These are phyloP conservation scores for Achaetomiella virescens DNA, from an alignment of 495 filamentous ascomycete species.

Conservation along the genomic window DNA sequence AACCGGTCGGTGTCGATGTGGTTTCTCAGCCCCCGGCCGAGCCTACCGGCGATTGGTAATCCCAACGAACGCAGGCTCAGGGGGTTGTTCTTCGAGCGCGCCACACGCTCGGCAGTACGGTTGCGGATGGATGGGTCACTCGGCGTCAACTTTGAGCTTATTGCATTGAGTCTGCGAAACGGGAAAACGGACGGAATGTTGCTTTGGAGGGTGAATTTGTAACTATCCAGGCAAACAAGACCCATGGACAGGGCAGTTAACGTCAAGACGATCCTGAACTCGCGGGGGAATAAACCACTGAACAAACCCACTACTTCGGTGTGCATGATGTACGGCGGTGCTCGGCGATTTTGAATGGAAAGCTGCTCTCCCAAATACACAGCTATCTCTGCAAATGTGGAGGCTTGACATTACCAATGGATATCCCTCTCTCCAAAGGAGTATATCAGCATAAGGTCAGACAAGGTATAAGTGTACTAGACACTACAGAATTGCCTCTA, in stretches of 20 bases:
- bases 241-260: conserved; percentile 23
- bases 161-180: conserved; percentile 32
- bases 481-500: too few relatives aligned
- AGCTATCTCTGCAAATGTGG: too few relatives aligned
- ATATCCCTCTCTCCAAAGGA: too few relatives aligned
- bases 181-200: conserved; percentile 26
- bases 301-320: conserved; percentile 7
- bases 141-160: conserved; percentile 34
- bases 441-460: too few relatives aligned
- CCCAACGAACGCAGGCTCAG: conserved; percentile 1
- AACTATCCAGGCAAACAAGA: conserved; percentile 14
- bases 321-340: too few relatives aligned
- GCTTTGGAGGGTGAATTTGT: conserved; percentile 21
- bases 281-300: conserved; percentile 21
- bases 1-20: conserved; percentile 8
- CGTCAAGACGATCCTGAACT: conserved; percentile 23
- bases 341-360: too few relatives aligned
- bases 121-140: conserved; percentile 31
- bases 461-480: too few relatives aligned
- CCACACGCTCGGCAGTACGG: conserved; percentile 20
- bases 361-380: too few relatives aligned
- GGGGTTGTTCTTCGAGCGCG: conserved; percentile 16
- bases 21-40: conserved; percentile 1
- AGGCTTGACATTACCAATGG: too few relatives aligned
- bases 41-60: conserved; percentile 15